phyloP scores from a whole-genome alignment of 306 rosid genomes.

The Rosa rugosa region DNA sequence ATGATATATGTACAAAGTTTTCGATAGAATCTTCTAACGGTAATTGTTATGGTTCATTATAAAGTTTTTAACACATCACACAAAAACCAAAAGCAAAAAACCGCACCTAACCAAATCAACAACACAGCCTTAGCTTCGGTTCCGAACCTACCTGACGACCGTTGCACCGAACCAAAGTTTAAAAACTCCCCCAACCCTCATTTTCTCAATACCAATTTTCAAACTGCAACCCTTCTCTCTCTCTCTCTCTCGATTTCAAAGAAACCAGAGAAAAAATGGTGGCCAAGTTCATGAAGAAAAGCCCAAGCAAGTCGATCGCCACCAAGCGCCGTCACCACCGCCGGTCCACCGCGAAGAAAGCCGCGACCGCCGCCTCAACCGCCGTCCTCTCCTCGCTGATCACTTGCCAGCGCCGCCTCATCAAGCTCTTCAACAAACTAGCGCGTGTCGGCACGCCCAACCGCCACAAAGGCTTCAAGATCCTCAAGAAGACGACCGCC shows the following conservation, averaged over 20 bases:
- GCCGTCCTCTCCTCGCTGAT: constrained; percentile 45
- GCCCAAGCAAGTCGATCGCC: constrained; percentile 36
- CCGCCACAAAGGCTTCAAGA: constrained; percentile 48
- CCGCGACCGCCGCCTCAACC: constrained; percentile 42
- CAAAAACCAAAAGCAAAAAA: neutral
- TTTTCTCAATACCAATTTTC: neutral
- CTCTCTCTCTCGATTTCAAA: constrained; percentile 12
- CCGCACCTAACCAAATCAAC: neutral
- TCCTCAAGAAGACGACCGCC: constrained; percentile 43
- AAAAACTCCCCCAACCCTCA: constrained; percentile 16
- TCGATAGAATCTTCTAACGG: no score
- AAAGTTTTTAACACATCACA: no score
- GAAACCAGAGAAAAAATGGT: neutral
- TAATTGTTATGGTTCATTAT: no score
- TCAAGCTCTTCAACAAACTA: constrained; percentile 67
- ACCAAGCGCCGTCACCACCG: constrained; percentile 50
- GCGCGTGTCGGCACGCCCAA: constrained; percentile 46
- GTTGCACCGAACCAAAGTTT: constrained; percentile 71
- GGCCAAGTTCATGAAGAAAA: neutral
- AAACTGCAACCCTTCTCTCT: neutral
- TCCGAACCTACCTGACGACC: constrained; percentile 64
- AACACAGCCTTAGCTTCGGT: constrained; percentile 42
- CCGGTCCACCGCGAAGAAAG: constrained; percentile 54
- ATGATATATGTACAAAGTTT: no score
- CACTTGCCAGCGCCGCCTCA: constrained; percentile 70